A percentile compares a stretch with the other conserved stretches of the same genome.
Conservation (phyloP, 2,329 filamentous ascomycete genomes). For the Neonectria magnoliae region DNA sequence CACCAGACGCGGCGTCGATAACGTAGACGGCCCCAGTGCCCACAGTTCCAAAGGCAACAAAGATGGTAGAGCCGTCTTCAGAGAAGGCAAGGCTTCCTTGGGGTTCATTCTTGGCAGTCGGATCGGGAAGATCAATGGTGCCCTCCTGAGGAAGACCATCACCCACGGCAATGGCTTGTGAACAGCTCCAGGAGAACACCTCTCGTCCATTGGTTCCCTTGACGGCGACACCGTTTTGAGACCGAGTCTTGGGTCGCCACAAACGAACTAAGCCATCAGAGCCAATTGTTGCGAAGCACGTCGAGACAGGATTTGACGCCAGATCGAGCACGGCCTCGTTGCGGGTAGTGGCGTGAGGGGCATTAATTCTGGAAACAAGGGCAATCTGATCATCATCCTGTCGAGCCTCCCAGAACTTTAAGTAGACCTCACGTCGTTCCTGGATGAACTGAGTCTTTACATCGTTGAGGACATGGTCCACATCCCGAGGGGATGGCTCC, state of each 20-base stretch:
- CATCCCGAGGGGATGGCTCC: constrained; percentile 77
- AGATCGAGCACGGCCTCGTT: constrained; percentile 75
- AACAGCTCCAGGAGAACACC: constrained; percentile 79
- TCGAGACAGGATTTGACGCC: constrained; percentile 72
- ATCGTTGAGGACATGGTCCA: constrained; percentile 57
- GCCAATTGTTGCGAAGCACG: constrained; percentile 86
- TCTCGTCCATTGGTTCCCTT: constrained; percentile 67
- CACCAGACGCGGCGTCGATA: constrained; percentile 76
- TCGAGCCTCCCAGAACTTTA: constrained; percentile 90
- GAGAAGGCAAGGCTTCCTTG: constrained; percentile 81
- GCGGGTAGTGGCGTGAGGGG: constrained; percentile 73
- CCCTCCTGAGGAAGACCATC: constrained; percentile 57
- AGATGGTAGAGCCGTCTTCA: constrained; percentile 85
- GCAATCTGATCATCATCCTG: constrained; percentile 69
- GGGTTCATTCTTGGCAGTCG: constrained; percentile 44
- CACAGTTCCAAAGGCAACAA: constrained; percentile 67
- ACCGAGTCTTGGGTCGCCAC: constrained; percentile 80
- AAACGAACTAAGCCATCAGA: constrained; percentile 80
- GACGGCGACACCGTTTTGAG: constrained; percentile 73
- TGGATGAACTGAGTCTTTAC: constrained; percentile 57
- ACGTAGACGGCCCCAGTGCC: constrained; percentile 75
- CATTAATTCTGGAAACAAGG: constrained; percentile 83
- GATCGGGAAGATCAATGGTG: constrained; percentile 42
- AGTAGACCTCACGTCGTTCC: constrained; percentile 75
- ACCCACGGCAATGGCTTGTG: constrained; percentile 65